These are phyloP conservation scores for Imleria badia DNA, from an alignment of 768 basidiomycete genomes.

Conservation along the genomic window DNA sequence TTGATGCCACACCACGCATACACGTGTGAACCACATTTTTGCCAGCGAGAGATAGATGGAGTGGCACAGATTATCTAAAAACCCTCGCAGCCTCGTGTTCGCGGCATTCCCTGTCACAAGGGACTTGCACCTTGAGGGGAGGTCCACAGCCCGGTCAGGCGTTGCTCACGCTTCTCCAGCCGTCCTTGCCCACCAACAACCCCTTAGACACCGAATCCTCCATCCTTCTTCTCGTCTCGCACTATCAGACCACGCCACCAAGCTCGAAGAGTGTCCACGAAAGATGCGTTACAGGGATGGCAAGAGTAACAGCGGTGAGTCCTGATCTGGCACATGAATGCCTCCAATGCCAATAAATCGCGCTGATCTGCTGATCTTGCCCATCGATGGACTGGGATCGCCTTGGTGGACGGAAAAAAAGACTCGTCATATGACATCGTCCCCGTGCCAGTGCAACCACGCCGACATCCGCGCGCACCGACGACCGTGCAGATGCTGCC, in stretches of 20 bases:
- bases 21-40: conserved; percentile 26
- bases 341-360: background rate
- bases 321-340: background rate
- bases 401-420: conserved; percentile 9
- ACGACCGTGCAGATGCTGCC: conserved; percentile 32
- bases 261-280: background rate
- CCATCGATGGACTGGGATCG: conserved; percentile 9
- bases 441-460: conserved; percentile 12
- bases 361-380: conserved; percentile 15
- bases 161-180: background rate
- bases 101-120: conserved; percentile 15
- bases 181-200: background rate
- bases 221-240: background rate
- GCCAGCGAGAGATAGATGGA: conserved; percentile 15
- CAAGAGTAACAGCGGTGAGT: conserved; percentile 32
- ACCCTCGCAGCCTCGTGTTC: conserved; percentile 26
- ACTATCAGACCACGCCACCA: background rate
- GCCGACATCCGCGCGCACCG: conserved; percentile 30
- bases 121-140: conserved; percentile 11
- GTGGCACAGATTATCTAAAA: conserved; percentile 29
- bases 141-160: background rate
- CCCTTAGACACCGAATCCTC: background rate
- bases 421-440: conserved; percentile 36
- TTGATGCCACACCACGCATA: conserved; percentile 8
- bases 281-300: conserved; percentile 26